These are phyloP conservation scores for Penicillium glabrum DNA, from an alignment of 2,329 filamentous ascomycete genomes.

Conservation along the genomic window DNA sequence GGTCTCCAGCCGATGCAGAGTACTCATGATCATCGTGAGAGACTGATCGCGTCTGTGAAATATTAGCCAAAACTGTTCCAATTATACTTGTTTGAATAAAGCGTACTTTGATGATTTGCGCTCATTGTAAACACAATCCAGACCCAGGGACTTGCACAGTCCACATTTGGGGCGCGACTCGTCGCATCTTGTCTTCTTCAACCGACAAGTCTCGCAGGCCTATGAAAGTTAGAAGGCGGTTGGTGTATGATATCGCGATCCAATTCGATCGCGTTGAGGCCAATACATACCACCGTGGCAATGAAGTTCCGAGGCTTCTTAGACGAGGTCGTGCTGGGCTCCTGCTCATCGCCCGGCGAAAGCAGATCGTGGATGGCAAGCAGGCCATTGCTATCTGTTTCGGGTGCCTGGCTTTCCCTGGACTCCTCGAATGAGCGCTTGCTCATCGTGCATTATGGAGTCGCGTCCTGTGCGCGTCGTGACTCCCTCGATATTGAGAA, in stretches of 20 bases:
- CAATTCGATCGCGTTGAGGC: not conserved
- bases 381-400: conserved; percentile 27
- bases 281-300: conserved; percentile 35
- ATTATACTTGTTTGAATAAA: not conserved
- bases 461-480: not conserved
- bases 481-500: not conserved
- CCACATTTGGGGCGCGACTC: conserved; percentile 55
- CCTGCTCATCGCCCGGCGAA: conserved; percentile 34
- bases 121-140: conserved; percentile 55
- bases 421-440: conserved; percentile 37
- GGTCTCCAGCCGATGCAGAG: conserved; percentile 52
- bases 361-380: conserved; percentile 36
- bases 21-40: conserved; percentile 56
- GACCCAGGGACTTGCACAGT: conserved; percentile 49
- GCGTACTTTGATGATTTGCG: conserved; percentile 54
- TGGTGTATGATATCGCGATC: not conserved
- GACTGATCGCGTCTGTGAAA: conserved; percentile 52
- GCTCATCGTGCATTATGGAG: conserved; percentile 37
- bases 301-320: conserved; percentile 43
- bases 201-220: conserved; percentile 56
- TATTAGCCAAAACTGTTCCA: not conserved
- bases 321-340: conserved; percentile 19
- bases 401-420: conserved; percentile 24
- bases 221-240: conserved; percentile 15
- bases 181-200: conserved; percentile 57